Base-by-base conservation (phyloP, 2,329 filamentous ascomycete genomes). In the Thyridium curvatum region DNA sequence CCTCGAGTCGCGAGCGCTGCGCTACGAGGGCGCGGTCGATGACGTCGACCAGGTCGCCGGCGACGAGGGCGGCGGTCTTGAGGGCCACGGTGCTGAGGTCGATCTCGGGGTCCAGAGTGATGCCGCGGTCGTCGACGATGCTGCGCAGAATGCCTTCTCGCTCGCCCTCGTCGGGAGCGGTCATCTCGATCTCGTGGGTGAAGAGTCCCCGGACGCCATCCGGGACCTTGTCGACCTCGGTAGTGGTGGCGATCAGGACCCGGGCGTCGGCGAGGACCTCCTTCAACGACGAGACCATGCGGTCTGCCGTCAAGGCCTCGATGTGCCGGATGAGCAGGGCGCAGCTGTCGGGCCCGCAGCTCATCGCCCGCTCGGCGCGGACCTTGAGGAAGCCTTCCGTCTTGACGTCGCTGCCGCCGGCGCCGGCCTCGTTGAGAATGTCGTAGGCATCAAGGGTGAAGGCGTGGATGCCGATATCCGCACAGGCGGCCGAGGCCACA, bases 61-160 rank as follows among this genome's bases (percentile, higher is more conserved):
- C 93, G 3, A 98, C 93, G 8, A 98, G 71, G 2, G 93, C 93
- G 7, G 93, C 93, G 8, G 93, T 98, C 67, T 97, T 97, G 37
- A 98, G 74, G 1, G 93, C 93, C 13, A 98, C 82, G 9, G 83
- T 80, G 45, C 80, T 77, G 5, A 98, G 71, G 40, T 96, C 89
- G 4, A 96, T 87, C 37, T 90, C 84, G 0, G 84, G 77, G 14
- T 90, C 86, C 2, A 96, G 65, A n/a, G 78, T 74, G 16, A 95
- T 73, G 3, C 85, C 82, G 18, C 81, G 77, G 42, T 88, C 82
- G 28, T 85, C 76, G 28, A 96, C 76, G 29, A 94, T 86, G 43
- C 81, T 82, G 37, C 77, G 78, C 8, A 98, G 66, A 34, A 97
- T 93, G 3, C 84, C 85, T 64, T 95, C 90, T 64, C 93, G 75